Evolutionary conservation across 768 basidiomycete genomes (phyloP).

Genomic region (Ramaria rubella): DNA sequence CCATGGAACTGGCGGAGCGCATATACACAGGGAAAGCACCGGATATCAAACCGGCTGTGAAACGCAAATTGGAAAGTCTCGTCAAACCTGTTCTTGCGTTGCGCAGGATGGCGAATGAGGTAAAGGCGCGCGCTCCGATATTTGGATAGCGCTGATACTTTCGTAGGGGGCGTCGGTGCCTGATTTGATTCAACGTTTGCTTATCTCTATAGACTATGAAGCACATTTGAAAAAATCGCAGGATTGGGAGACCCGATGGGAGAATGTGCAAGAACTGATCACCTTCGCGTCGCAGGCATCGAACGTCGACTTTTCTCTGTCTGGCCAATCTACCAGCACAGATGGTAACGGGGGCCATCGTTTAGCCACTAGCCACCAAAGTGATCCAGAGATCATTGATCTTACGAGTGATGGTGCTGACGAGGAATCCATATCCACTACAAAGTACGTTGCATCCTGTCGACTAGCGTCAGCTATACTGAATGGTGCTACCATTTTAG

Average conservation of each 20-base stretch:
- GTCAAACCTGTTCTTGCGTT: constrained; percentile 49
- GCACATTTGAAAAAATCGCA: constrained; percentile 63
- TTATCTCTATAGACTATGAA: constrained; percentile 57
- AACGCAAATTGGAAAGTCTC: constrained; percentile 55
- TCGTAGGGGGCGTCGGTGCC: constrained; percentile 52
- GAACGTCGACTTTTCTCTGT: too few relatives aligned
- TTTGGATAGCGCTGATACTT: not conserved
- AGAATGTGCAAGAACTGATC: constrained; percentile 81
- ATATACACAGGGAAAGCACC: constrained; percentile 56
- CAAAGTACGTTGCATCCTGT: not conserved
- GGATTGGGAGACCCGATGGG: constrained; percentile 75
- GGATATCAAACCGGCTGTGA: constrained; percentile 61
- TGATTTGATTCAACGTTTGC: constrained; percentile 52
- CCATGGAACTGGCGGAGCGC: constrained; percentile 52
- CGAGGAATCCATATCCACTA: not conserved
- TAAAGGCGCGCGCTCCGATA: constrained; percentile 20
- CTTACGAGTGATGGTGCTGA: constrained; percentile 13
- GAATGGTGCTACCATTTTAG: constrained; percentile 20
- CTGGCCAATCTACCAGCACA: too few relatives aligned
- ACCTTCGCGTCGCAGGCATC: constrained; percentile 64
- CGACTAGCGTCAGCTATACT: not conserved
- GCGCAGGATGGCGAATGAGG: constrained; percentile 48
- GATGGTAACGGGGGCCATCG: too few relatives aligned
- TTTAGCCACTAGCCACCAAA: not conserved
- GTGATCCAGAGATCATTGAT: constrained; percentile 16